Evolutionary conservation across 2,329 filamentous ascomycete species (phyloP), one percentile per base, ranked within the genome.

Genomic region (Blastomyces gilchristii): DNA sequence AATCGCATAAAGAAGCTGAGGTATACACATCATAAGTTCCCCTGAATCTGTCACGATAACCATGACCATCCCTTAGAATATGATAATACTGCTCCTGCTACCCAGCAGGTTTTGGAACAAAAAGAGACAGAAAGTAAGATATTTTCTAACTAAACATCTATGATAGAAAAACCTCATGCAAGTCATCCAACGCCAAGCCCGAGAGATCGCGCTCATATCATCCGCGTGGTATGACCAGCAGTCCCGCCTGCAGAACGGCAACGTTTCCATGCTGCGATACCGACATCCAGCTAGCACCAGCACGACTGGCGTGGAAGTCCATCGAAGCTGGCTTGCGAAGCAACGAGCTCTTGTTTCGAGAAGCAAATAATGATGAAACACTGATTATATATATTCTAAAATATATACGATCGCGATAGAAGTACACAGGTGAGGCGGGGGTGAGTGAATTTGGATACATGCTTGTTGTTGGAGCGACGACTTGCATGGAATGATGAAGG

Each of bases 181-280:
- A 62, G 72, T 71, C 52, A 76, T 78, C 62, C 72, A 76, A 37
- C 70, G 71, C 60, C 75, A 77, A 68, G 70, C 74, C 37, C 76
- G 77, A 43, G 78, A 80, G 66, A 73, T 80, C 37, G 70, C 71
- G 50, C 74, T 80, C 52, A 75, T 80, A 61, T 76, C 74, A 63
- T 79, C 77, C 7, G 77, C 78, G 11, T 80, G 78, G 78, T 79
- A 78, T 65, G 75, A 80, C 60, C 73, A 79, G 56, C 77, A 79
- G 62, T 74, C 75, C 61, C 75, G 77, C 28, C 70, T 79, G 62
- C 77, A 78, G 60, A 78, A 75, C 63, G 75, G 73, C 66, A 79
- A 77, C 66, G 72, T 77, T 65, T 73, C 70, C 54, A 65, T 76
- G 54, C 74, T 76, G 41, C 72, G 75, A 63, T 75, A 78, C 64